phyloP scores from a whole-genome alignment of 352 stramenopile genomes.

The Pythium chondricola region DNA sequence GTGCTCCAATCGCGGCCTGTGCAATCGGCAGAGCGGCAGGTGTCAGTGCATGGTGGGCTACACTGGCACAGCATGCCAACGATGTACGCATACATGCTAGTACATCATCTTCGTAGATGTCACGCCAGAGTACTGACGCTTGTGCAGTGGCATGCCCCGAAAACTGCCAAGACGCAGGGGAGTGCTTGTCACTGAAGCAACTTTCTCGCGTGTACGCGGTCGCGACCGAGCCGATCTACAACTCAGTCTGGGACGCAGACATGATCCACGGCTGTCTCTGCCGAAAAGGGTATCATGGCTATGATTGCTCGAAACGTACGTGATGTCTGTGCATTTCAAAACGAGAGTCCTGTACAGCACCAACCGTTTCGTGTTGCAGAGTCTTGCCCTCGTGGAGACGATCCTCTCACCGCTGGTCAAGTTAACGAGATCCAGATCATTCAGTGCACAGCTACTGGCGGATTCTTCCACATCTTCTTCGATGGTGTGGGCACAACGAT shows the following conservation, averaged over 20 bases:
- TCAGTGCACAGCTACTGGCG: conserved; percentile 64
- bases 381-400: conserved; percentile 80
- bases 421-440: conserved; percentile 82
- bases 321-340: conserved; percentile 8
- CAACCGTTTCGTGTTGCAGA: conserved; percentile 15
- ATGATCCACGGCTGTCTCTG: conserved; percentile 89
- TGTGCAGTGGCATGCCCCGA: conserved; percentile 43
- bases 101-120: too few species aligned
- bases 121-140: too few species aligned
- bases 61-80: conserved; percentile 59
- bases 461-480: conserved; percentile 67
- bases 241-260: conserved; percentile 51
- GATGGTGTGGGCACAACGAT: conserved; percentile 48
- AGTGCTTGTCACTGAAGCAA: conserved; percentile 64
- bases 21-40: conserved; percentile 36
- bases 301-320: conserved; percentile 73
- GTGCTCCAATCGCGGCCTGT: conserved; percentile 75
- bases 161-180: conserved; percentile 34
- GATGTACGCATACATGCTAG: conserved; percentile 40
- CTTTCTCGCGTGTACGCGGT: conserved; percentile 40
- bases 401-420: conserved; percentile 78
- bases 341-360: too few species aligned
- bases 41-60: conserved; percentile 69
- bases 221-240: conserved; percentile 44
- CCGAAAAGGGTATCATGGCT: conserved; percentile 66